Evolutionary conservation across 2,329 filamentous ascomycete species (phyloP).

Genomic region (Trichoderma harzianum): DNA sequence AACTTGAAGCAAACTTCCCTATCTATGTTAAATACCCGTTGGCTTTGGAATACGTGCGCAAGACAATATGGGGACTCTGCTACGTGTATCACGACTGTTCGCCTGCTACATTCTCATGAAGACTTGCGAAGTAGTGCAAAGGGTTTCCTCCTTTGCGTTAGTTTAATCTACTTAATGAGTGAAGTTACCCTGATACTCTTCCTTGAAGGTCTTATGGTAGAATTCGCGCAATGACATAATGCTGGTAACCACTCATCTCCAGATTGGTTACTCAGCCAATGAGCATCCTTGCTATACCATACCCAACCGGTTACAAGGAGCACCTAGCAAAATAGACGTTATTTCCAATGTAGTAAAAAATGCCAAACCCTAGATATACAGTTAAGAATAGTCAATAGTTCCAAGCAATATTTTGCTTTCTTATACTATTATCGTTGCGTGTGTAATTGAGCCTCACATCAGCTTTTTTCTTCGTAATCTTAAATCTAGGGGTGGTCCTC

Average conservation of each 20-base stretch:
- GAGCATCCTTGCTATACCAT: too few relatives aligned
- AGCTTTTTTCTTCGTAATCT: neutral
- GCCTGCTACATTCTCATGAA: neutral
- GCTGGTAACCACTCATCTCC: too few relatives aligned
- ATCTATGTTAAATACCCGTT: neutral
- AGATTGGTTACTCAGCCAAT: too few relatives aligned
- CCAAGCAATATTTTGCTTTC: neutral
- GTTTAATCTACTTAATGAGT: too few relatives aligned
- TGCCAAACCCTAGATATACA: neutral
- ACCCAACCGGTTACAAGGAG: too few relatives aligned
- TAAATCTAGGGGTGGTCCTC: neutral
- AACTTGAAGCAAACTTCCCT: neutral
- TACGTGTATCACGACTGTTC: neutral
- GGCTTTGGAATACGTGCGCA: neutral
- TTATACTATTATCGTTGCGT: neutral
- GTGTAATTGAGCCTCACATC: neutral
- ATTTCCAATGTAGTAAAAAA: too few relatives aligned
- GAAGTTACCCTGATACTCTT: too few relatives aligned
- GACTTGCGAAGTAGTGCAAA: neutral
- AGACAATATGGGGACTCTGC: neutral
- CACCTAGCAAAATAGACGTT: too few relatives aligned
- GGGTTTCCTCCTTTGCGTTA: too few relatives aligned
- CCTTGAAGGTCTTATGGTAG: too few relatives aligned
- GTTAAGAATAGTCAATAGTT: neutral
- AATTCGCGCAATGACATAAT: too few relatives aligned